A percentile compares a stretch with the other conserved stretches of the same genome.
Evolutionary conservation across 768 basidiomycete species (phyloP).

Genomic region (Lentinula sp.): DNA sequence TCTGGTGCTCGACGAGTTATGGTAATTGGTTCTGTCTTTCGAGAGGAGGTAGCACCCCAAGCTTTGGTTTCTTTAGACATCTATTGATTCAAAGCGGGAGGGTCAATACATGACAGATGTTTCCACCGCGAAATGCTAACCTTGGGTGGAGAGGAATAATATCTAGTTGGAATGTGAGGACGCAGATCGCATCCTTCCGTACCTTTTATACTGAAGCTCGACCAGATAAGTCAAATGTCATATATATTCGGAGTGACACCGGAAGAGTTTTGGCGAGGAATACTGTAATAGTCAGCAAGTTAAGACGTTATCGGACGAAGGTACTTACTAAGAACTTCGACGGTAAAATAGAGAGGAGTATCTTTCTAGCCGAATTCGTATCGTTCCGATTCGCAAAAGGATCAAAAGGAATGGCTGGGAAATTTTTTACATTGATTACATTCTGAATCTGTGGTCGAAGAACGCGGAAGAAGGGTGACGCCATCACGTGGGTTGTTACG

Average conservation of each 20-base stretch:
- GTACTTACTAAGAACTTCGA: not conserved
- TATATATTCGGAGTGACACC: not conserved
- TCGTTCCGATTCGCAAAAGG: no score
- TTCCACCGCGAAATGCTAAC: not conserved
- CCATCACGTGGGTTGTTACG: not conserved
- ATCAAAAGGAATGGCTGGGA: not conserved
- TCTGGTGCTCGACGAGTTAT: conserved; percentile 19
- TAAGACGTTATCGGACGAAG: not conserved
- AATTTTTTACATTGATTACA: no score
- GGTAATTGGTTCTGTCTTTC: not conserved
- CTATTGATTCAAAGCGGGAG: not conserved
- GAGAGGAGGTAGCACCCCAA: not conserved
- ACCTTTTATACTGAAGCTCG: not conserved
- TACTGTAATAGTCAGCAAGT: not conserved
- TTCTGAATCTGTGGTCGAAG: not conserved
- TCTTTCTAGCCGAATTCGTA: not conserved
- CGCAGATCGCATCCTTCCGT: not conserved
- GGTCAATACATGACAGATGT: not conserved
- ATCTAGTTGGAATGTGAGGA: not conserved
- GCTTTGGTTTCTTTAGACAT: not conserved
- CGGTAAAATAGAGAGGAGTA: not conserved
- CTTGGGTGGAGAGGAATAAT: not conserved
- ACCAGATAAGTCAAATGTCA: not conserved
- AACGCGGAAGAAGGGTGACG: not conserved
- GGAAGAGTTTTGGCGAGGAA: not conserved